Conservation (phyloP, 345 rosid genomes). For the Laguncularia racemosa region DNA sequence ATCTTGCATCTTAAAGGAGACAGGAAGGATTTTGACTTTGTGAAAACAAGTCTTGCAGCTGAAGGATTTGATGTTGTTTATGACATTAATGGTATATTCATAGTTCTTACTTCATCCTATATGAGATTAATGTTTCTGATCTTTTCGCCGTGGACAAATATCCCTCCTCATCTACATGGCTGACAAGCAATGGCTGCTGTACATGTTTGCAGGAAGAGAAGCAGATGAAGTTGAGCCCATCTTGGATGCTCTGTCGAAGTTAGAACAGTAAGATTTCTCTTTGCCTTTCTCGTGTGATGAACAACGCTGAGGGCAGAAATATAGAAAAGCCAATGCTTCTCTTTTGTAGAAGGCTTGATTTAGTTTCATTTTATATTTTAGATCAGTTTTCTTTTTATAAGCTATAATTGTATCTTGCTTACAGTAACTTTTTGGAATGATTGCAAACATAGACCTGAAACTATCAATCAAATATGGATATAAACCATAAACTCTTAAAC, state of each 20-base stretch:
- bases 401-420: too few species aligned
- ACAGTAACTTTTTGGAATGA: too few species aligned
- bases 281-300: neutral
- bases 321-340: too few species aligned
- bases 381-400: too few species aligned
- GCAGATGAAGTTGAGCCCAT: slow-evolving; percentile 89
- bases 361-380: too few species aligned
- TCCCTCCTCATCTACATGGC: neutral
- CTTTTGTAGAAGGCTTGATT: too few species aligned
- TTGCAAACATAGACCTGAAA: too few species aligned
- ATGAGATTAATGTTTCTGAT: neutral
- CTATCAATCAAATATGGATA: too few species aligned
- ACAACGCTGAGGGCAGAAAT: neutral
- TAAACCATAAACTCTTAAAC: too few species aligned
- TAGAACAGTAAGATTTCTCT: slow-evolving; percentile 63
- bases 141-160: neutral
- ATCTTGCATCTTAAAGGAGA: slow-evolving; percentile 95
- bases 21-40: slow-evolving; percentile 88
- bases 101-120: neutral
- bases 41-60: slow-evolving; percentile 89
- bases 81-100: slow-evolving; percentile 71
- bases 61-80: slow-evolving; percentile 91
- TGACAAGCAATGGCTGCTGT: neutral
- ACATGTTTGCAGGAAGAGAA: slow-evolving; percentile 60
- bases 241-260: slow-evolving; percentile 83